Conservation (phyloP, 164 flowering plant species). For the Magnolia kwangsiensis region DNA sequence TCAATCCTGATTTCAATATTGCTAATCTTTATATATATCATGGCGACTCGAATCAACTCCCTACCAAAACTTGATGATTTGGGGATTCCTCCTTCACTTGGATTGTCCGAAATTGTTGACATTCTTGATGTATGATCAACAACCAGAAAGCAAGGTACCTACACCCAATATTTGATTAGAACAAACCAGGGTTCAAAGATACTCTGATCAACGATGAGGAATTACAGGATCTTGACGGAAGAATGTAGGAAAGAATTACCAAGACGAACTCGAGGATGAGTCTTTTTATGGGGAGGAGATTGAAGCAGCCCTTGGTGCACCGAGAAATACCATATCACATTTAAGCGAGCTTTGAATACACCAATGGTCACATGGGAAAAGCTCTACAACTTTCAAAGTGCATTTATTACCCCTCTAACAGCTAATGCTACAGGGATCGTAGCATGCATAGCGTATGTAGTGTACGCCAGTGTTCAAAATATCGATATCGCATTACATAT, state of each 20-base stretch:
- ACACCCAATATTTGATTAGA: neutral
- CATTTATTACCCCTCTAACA: too few species aligned
- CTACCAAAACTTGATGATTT: neutral
- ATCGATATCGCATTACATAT: too few species aligned
- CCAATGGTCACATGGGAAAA: too few species aligned
- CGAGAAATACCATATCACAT: too few species aligned
- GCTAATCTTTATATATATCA: neutral
- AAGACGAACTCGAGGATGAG: conserved; percentile 1
- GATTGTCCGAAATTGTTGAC: neutral
- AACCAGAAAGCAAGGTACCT: neutral
- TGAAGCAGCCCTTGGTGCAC: neutral
- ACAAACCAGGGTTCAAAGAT: neutral
- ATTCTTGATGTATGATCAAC: neutral
- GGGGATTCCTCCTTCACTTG: neutral
- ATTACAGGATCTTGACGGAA: neutral
- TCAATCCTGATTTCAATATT: conserved; percentile 6
- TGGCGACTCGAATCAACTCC: neutral
- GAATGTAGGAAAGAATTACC: neutral
- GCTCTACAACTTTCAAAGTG: too few species aligned
- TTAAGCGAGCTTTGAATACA: too few species aligned
- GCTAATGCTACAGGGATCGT: too few species aligned
- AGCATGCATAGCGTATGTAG: too few species aligned
- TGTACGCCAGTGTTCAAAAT: too few species aligned
- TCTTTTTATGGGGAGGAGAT: neutral
- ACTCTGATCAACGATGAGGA: neutral